These are phyloP conservation scores for carrot (Daucus carota) DNA, from an alignment of 129 eudicot species.

Conservation along the genomic window DNA sequence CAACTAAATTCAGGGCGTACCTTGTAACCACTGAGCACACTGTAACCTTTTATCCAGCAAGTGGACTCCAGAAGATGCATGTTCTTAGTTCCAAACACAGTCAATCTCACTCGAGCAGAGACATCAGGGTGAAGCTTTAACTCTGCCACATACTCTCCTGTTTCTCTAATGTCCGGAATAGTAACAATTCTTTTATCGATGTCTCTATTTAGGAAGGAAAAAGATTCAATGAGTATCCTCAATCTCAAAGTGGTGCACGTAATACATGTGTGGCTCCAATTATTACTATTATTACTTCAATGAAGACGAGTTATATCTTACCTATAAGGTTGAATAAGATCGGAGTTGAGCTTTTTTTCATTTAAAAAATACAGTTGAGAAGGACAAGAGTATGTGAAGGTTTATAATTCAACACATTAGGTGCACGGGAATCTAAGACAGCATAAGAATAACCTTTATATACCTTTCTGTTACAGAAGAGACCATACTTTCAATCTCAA, in stretches of 20 bases:
- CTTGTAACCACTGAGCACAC: slow-evolving; percentile 19
- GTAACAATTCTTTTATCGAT: slow-evolving; percentile 81
- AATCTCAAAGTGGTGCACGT: not conserved
- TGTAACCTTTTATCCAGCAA: slow-evolving; percentile 9
- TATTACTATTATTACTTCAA: not conserved
- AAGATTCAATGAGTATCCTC: not conserved
- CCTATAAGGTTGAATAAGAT: no score
- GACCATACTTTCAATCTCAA: not conserved
- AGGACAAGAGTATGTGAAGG: not conserved
- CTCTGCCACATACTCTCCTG: slow-evolving; percentile 88
- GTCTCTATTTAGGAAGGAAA: slow-evolving; percentile 41
- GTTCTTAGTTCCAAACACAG: slow-evolving; percentile 58
- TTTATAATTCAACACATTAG: not conserved
- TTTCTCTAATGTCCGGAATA: slow-evolving; percentile 92
- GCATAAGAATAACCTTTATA: not conserved
- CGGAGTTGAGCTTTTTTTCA: no score
- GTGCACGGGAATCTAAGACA: not conserved
- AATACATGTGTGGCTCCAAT: not conserved
- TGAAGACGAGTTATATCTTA: not conserved
- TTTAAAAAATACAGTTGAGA: not conserved
- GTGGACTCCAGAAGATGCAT: slow-evolving; percentile 13
- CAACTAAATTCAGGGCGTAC: slow-evolving; percentile 10
- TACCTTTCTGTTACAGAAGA: not conserved
- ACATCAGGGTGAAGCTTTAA: slow-evolving; percentile 94
- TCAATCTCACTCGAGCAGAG: slow-evolving; percentile 71